A percentile compares a stretch with the other conserved stretches of the same genome.
Conservation (phyloP, 176 grass and related monocot species). For the Miscanthus lutarioriparius region DNA sequence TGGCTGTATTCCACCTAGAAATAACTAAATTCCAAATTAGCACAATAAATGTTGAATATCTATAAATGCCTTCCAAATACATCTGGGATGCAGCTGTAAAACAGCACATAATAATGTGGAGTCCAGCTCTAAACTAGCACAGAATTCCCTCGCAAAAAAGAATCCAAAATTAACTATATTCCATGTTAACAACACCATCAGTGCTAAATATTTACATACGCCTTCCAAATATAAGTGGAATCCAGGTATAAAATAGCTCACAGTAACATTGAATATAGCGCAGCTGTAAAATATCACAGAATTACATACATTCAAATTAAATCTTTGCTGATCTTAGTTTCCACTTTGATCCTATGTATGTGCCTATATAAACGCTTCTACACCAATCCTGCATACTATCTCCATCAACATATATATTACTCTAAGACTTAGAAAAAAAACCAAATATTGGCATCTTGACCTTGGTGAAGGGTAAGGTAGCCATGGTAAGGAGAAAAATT, state of each 20-base stretch:
- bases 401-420: background rate
- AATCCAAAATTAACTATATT: background rate
- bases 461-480: background rate
- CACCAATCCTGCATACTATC: background rate
- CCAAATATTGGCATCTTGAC: background rate
- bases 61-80: background rate
- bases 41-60: background rate
- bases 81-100: background rate
- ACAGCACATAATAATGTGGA: background rate
- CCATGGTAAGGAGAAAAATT: background rate
- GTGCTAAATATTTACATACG: background rate
- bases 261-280: background rate
- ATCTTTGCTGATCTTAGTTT: background rate
- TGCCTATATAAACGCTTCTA: background rate
- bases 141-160: no score
- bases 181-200: background rate
- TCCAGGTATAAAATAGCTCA: background rate
- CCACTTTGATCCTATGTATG: background rate
- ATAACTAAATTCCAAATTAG: background rate
- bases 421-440: background rate
- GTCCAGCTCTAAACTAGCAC: background rate
- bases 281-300: background rate
- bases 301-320: background rate
- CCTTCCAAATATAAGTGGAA: background rate
- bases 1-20: background rate